Percentiles rank a stretch among this genome's conserved stretches.
These are phyloP conservation scores for Alternaria gaisen DNA, from an alignment of 2,329 filamentous ascomycete genomes.

Conservation along the genomic window DNA sequence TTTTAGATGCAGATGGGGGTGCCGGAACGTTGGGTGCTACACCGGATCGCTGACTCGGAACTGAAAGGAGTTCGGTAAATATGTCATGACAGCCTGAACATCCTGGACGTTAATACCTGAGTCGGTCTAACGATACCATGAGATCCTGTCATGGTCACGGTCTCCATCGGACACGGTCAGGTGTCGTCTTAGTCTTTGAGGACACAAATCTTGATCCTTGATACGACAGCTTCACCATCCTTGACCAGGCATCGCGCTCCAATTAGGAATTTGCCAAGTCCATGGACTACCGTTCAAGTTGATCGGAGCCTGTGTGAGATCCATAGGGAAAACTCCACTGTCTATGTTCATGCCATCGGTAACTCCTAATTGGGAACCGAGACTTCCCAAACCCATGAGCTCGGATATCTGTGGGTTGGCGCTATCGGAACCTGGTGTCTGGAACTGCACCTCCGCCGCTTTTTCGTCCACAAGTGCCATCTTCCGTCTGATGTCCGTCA, in stretches of 20 bases:
- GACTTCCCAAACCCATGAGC: conserved; percentile 2
- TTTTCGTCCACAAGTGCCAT: conserved; percentile 3
- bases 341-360: conserved; percentile 2
- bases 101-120: neutral
- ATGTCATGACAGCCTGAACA: neutral
- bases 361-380: conserved; percentile 1
- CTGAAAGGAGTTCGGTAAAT: conserved; percentile 1
- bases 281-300: conserved; percentile 11
- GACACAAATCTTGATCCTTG: neutral
- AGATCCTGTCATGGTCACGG: neutral
- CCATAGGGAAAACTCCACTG: conserved; percentile 3
- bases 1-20: neutral
- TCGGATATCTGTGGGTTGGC: neutral
- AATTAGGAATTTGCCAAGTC: conserved; percentile 14
- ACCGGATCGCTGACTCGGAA: neutral
- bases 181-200: neutral
- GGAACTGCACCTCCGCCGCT: neutral
- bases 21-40: neutral
- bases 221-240: conserved; percentile 10
- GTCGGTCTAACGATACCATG: neutral
- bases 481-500: conserved; percentile 9
- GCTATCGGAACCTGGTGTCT: neutral
- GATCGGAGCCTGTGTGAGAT: conserved; percentile 4
- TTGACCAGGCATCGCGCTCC: conserved; percentile 13
- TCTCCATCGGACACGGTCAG: neutral